These are phyloP conservation scores for Trametes coccinea DNA, from an alignment of 768 basidiomycete species.

Conservation along the genomic window DNA sequence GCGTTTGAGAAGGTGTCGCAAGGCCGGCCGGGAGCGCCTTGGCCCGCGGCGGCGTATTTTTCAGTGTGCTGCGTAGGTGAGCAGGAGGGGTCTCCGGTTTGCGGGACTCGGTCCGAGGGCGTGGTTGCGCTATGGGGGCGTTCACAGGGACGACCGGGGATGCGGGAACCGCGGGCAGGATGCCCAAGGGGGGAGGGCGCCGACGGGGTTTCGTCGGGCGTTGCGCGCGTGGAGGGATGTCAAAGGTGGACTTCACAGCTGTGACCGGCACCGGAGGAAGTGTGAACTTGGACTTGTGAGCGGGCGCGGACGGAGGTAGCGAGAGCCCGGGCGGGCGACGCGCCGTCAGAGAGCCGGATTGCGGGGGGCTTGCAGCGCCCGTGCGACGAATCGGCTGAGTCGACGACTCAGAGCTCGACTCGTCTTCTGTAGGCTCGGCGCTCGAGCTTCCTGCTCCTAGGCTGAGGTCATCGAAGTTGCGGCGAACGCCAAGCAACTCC, in stretches of 20 bases:
- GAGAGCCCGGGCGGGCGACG: constrained; percentile 19
- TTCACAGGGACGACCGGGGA: constrained; percentile 62
- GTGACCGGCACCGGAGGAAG: constrained; percentile 52
- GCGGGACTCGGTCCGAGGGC: constrained; percentile 53
- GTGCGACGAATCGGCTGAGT: constrained; percentile 31
- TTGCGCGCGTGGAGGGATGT: constrained; percentile 35
- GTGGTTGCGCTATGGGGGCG: constrained; percentile 42
- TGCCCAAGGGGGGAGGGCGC: constrained; percentile 59
- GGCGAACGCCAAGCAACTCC: constrained; percentile 67
- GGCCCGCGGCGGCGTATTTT: constrained; percentile 26
- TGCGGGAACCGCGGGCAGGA: constrained; percentile 70
- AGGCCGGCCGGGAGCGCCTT: constrained; percentile 21
- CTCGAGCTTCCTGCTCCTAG: constrained; percentile 31
- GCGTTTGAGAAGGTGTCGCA: constrained; percentile 73
- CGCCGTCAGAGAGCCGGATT: constrained; percentile 31
- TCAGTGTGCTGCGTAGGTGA: constrained; percentile 41
- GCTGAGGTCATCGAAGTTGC: constrained; percentile 52
- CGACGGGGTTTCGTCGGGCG: constrained; percentile 50
- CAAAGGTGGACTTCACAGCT: constrained; percentile 55
- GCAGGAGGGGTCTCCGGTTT: constrained; percentile 59
- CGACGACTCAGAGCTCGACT: constrained; percentile 24
- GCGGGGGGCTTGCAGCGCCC: constrained; percentile 27
- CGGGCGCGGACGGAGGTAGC: constrained; percentile 31
- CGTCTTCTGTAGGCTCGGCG: constrained; percentile 38
- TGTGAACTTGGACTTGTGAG: constrained; percentile 57